Evolutionary conservation across 2,329 filamentous ascomycete genomes (phyloP).

Genomic region (Malbranchea cinnamomea): DNA sequence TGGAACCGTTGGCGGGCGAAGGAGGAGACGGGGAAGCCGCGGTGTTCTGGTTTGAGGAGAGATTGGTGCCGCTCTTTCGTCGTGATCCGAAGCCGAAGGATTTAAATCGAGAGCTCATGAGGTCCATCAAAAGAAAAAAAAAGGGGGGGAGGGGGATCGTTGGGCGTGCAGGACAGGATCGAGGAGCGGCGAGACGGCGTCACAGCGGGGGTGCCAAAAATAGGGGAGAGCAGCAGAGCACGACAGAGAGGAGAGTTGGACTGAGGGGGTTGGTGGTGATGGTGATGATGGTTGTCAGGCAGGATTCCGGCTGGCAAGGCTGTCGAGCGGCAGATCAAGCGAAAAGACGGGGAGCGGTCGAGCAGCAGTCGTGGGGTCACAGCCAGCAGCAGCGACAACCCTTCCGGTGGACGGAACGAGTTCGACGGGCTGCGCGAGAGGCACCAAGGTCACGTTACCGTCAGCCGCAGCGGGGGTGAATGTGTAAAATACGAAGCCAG

Average conservation of each 20-base stretch:
- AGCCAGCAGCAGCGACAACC: too few species aligned
- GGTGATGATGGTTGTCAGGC: too few species aligned
- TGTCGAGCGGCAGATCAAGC: too few species aligned
- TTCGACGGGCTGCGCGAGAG: too few species aligned
- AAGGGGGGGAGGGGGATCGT: conserved; percentile 5
- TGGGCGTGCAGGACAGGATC: conserved; percentile 4
- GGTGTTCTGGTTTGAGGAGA: conserved; percentile 17
- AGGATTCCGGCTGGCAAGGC: too few species aligned
- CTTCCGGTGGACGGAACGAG: too few species aligned
- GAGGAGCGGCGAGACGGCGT: conserved; percentile 3
- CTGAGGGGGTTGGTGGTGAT: too few species aligned
- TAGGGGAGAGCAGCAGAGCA: conserved; percentile 3
- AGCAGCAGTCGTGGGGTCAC: too few species aligned
- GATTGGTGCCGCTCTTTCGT: conserved; percentile 33
- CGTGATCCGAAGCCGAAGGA: conserved; percentile 34
- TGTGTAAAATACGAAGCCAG: too few species aligned
- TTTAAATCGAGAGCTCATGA: conserved; percentile 38
- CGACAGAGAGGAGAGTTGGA: conserved; percentile 8
- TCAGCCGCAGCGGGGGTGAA: too few species aligned
- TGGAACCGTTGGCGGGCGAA: conserved; percentile 30
- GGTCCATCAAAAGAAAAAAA: conserved; percentile 26
- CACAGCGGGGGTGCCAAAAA: conserved; percentile 8
- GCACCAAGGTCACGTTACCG: too few species aligned
- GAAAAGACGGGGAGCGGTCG: too few species aligned
- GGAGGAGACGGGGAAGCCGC: conserved; percentile 22